Conservation (phyloP, 2,329 filamentous ascomycete genomes). For the Grosmannia clavigera region DNA sequence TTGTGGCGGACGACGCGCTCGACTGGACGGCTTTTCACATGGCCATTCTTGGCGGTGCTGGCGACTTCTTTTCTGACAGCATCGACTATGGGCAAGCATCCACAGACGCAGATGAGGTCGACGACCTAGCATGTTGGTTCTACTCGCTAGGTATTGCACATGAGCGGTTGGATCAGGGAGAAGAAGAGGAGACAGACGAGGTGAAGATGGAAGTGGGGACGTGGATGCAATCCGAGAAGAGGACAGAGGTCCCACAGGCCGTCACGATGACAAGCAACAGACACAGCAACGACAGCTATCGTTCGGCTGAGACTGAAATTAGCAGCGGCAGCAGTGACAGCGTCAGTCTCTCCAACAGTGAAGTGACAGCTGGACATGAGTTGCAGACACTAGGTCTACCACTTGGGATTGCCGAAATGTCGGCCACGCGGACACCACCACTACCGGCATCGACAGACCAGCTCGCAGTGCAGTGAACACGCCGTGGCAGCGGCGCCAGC, state of each 20-base stretch:
- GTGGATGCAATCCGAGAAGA: not conserved
- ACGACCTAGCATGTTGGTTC: conserved; percentile 39
- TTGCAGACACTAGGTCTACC: not conserved
- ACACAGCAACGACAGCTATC: not conserved
- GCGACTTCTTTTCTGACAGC: conserved; percentile 34
- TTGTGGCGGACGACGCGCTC: conserved; percentile 34
- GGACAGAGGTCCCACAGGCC: not conserved
- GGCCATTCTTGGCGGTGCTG: conserved; percentile 46
- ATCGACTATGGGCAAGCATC: conserved; percentile 24
- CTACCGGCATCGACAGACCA: not conserved
- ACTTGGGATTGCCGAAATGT: conserved; percentile 4
- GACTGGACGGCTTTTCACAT: conserved; percentile 57
- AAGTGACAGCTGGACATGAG: not conserved
- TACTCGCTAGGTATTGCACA: conserved; percentile 34
- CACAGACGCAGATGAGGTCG: conserved; percentile 31
- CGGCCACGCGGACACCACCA: conserved; percentile 2
- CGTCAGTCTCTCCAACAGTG: not conserved
- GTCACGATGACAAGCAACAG: not conserved
- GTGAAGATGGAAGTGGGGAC: not conserved
- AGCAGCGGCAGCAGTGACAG: not conserved
- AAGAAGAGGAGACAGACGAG: not conserved
- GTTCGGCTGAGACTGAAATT: not conserved
- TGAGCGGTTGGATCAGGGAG: conserved; percentile 24
- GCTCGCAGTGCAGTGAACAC: conserved; percentile 3
- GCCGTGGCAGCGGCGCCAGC: conserved; percentile 9